Conservation (phyloP, 169 alveolate genomes). For the Condylostoma magnum region DNA sequence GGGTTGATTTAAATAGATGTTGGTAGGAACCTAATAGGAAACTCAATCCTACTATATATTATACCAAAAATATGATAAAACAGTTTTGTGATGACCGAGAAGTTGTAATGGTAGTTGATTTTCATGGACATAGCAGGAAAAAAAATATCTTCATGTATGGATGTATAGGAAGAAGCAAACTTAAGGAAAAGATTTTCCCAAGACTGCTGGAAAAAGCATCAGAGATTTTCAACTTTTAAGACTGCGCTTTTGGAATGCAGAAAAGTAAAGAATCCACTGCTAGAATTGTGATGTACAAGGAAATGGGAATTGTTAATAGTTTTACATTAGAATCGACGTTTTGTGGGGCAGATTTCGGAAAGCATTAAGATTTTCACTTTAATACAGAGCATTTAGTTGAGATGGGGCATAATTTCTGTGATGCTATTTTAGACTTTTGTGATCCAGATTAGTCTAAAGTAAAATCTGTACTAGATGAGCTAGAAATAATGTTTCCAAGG, state of each 20-base stretch:
- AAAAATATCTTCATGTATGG: constrained; percentile 86
- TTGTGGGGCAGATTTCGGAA: constrained; percentile 82
- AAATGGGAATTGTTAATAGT: constrained; percentile 61
- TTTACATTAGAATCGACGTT: constrained; percentile 71
- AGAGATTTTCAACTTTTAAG: constrained; percentile 66
- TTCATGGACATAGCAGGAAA: constrained; percentile 86
- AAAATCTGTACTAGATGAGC: constrained; percentile 57
- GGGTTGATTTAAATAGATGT: constrained; percentile 82
- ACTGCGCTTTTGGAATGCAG: constrained; percentile 65
- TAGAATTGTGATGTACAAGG: constrained; percentile 69
- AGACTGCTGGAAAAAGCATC: constrained; percentile 59
- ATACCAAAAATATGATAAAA: constrained; percentile 65
- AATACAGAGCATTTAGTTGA: constrained; percentile 61
- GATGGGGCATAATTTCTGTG: constrained; percentile 70
- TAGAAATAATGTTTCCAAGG: constrained; percentile 36
- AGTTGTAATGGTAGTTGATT: constrained; percentile 73
- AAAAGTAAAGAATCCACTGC: constrained; percentile 74
- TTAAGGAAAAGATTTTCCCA: constrained; percentile 75
- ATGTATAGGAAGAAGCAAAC: constrained; percentile 64
- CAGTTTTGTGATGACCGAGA: constrained; percentile 74
- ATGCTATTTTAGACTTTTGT: constrained; percentile 71
- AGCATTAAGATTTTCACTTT: constrained; percentile 72
- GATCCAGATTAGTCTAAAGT: constrained; percentile 74
- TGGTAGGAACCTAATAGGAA: constrained; percentile 76
- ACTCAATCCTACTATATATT: constrained; percentile 77